A percentile compares a stretch with the other conserved stretches of the same genome.
Evolutionary conservation across 2,329 filamentous ascomycete species (phyloP).

Genomic region (Scolecobasidium constrictum): DNA sequence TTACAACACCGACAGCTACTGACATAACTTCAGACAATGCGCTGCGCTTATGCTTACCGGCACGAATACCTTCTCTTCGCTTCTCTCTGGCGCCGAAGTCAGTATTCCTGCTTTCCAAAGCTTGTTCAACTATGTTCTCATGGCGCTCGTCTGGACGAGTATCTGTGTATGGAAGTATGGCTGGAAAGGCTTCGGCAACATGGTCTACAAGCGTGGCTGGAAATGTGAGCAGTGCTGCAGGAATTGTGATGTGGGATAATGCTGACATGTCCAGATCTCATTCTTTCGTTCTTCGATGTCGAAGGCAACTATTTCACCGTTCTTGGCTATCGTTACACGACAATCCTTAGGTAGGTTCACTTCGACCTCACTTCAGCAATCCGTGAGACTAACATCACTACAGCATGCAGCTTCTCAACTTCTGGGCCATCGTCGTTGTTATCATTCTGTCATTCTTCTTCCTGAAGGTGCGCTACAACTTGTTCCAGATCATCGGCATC

Average conservation of each 20-base stretch:
- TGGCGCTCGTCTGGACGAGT: slow-evolving; percentile 71
- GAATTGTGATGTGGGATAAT: too few species aligned
- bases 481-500: slow-evolving; percentile 77
- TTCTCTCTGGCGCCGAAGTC: slow-evolving; percentile 57
- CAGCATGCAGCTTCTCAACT: slow-evolving; percentile 91
- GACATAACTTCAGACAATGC: slow-evolving; percentile 49
- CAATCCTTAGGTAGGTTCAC: neutral
- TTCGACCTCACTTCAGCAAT: neutral
- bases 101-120: slow-evolving; percentile 93
- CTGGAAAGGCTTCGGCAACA: slow-evolving; percentile 52
- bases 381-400: slow-evolving; percentile 57
- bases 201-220: slow-evolving; percentile 69
- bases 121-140: slow-evolving; percentile 84
- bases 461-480: slow-evolving; percentile 80
- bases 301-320: slow-evolving; percentile 98
- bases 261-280: slow-evolving; percentile 56
- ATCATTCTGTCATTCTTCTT: slow-evolving; percentile 74
- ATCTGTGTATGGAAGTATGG: slow-evolving; percentile 75
- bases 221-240: slow-evolving; percentile 43
- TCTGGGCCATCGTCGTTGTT: slow-evolving; percentile 94
- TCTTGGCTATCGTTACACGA: slow-evolving; percentile 63
- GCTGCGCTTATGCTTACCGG: slow-evolving; percentile 83
- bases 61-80: slow-evolving; percentile 80
- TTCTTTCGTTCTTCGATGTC: slow-evolving; percentile 87
- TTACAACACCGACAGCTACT: neutral